Evolutionary conservation across 176 grass and related monocot genomes (phyloP).

Genomic region (Olyra latifolia): DNA sequence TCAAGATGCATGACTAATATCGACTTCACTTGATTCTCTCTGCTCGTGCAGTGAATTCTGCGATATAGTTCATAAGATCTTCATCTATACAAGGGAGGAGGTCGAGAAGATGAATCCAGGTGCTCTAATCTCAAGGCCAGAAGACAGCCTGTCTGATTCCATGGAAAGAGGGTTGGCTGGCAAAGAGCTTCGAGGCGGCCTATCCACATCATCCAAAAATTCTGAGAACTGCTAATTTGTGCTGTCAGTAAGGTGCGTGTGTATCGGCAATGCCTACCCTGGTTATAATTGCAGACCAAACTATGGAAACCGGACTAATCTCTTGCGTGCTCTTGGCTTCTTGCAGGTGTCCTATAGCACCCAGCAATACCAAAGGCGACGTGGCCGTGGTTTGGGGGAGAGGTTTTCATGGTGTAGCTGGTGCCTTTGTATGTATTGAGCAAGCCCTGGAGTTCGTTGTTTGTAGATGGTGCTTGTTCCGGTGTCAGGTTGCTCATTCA

Average conservation of each 20-base stretch:
- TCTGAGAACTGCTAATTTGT: slow-evolving; percentile 51
- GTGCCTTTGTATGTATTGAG: slow-evolving; percentile 42
- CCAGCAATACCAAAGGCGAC: not conserved
- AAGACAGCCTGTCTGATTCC: slow-evolving; percentile 51
- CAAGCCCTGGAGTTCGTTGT: slow-evolving; percentile 29
- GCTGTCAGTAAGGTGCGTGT: slow-evolving; percentile 19
- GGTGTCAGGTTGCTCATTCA: not conserved
- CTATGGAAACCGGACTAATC: not conserved
- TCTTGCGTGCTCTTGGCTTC: not conserved
- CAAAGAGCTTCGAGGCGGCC: slow-evolving; percentile 30
- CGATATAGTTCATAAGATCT: slow-evolving; percentile 83
- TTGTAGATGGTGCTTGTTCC: slow-evolving; percentile 38
- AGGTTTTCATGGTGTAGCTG: slow-evolving; percentile 22
- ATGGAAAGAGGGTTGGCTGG: slow-evolving; percentile 33
- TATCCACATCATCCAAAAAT: slow-evolving; percentile 24
- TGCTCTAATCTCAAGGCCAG: slow-evolving; percentile 51
- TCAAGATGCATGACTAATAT: not conserved
- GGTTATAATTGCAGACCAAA: not conserved
- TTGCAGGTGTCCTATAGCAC: slow-evolving; percentile 36
- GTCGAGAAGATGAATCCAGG: slow-evolving; percentile 82
- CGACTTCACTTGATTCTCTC: not conserved
- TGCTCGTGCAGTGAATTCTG: slow-evolving; percentile 72
- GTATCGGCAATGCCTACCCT: not conserved
- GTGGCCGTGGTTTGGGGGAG: not conserved
- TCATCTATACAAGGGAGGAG: slow-evolving; percentile 78